Percentiles rank a stretch among this genome's conserved stretches.
Conservation (phyloP, 306 rosid species). For the Prunus salicina region DNA sequence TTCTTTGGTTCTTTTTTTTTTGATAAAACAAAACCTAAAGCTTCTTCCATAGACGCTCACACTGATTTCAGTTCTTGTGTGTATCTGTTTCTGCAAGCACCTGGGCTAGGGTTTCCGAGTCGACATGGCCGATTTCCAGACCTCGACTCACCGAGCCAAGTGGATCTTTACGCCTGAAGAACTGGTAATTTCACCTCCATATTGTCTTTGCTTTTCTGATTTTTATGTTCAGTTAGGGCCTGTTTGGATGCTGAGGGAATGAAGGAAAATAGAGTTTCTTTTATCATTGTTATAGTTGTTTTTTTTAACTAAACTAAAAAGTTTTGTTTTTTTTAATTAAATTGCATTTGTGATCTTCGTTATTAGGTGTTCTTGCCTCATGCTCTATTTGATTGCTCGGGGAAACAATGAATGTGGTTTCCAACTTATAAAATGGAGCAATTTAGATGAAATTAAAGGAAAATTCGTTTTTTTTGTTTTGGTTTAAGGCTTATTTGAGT, state of each 20-base stretch:
- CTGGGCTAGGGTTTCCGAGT: constrained; percentile 32
- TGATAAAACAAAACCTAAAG: too few relatives aligned
- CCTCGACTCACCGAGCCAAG: constrained; percentile 79
- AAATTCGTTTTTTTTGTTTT: not conserved
- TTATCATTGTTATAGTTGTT: not conserved
- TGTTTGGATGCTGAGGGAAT: not conserved
- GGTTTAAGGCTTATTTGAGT: not conserved
- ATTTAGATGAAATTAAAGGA: not conserved
- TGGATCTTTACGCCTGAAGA: constrained; percentile 81
- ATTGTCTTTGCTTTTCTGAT: not conserved
- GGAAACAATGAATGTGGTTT: not conserved
- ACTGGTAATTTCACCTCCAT: constrained; percentile 43
- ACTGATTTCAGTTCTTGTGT: too few relatives aligned
- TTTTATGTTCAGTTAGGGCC: not conserved
- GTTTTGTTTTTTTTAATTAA: not conserved
- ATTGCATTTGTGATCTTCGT: too few relatives aligned
- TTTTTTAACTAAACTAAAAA: not conserved
- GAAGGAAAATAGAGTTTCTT: not conserved
- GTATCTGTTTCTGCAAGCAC: not conserved
- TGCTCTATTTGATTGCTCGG: not conserved
- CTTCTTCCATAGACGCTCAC: too few relatives aligned
- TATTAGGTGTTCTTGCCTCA: too few relatives aligned
- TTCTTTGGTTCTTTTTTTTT: too few relatives aligned
- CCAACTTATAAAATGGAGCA: not conserved
- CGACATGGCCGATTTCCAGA: constrained; percentile 83